These are phyloP conservation scores for Zoysia pacifica DNA, from an alignment of 176 grass and related monocot genomes.

Conservation along the genomic window DNA sequence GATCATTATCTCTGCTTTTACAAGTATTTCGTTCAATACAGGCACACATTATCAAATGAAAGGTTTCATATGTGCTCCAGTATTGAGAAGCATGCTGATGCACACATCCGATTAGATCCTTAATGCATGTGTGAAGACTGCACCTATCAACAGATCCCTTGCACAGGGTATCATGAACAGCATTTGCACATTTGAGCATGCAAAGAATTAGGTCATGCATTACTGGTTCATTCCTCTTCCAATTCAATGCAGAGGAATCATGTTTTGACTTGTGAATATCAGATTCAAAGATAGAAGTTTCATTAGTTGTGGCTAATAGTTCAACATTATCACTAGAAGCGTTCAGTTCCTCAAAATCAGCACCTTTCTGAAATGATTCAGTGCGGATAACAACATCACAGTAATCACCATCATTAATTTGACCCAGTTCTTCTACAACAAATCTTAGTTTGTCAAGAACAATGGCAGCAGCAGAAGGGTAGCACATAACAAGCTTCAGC, in stretches of 20 bases:
- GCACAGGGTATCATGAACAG: conserved; percentile 52
- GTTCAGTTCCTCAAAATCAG: conserved; percentile 10
- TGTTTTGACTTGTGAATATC: conserved; percentile 17
- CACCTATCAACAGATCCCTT: conserved; percentile 31
- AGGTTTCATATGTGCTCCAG: conserved; percentile 62
- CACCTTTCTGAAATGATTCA: conserved; percentile 33
- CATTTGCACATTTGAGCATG: conserved; percentile 60
- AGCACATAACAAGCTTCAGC: conserved; percentile 59
- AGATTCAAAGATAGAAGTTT: conserved; percentile 34
- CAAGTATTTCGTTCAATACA: conserved; percentile 34
- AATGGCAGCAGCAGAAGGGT: conserved; percentile 56
- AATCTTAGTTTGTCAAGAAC: conserved; percentile 60
- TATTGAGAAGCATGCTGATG: conserved; percentile 45
- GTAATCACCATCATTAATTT: conserved; percentile 33
- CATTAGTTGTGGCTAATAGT: background rate
- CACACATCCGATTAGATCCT: conserved; percentile 51
- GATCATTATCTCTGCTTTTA: conserved; percentile 34
- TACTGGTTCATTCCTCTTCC: conserved; percentile 19
- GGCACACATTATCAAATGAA: conserved; percentile 53
- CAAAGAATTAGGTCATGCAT: conserved; percentile 41
- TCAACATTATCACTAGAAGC: conserved; percentile 32
- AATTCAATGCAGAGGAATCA: conserved; percentile 21
- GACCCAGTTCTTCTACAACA: conserved; percentile 52
- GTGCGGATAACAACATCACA: conserved; percentile 7
- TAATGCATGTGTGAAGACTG: conserved; percentile 51